These are phyloP conservation scores for Aspergillus aculeatus DNA, from an alignment of 2,329 filamentous ascomycete species.

Conservation along the genomic window DNA sequence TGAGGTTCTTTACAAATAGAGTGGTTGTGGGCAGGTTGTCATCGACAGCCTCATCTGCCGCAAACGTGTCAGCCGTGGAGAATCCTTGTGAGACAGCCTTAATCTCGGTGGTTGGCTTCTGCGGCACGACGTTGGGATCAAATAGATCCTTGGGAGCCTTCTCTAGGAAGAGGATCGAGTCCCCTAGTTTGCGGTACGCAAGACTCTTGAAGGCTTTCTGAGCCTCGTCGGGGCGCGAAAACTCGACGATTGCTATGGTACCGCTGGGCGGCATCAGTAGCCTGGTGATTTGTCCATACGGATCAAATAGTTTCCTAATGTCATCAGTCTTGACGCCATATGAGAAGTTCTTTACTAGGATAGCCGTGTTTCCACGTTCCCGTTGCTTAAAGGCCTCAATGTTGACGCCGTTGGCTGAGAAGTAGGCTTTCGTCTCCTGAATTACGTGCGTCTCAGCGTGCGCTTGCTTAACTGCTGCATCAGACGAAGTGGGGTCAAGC, in stretches of 20 bases:
- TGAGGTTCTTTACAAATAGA: constrained; percentile 89
- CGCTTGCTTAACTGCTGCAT: constrained; percentile 93
- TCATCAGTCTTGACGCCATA: constrained; percentile 79
- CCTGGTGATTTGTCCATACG: constrained; percentile 75
- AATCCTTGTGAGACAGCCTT: constrained; percentile 41
- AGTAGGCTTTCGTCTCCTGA: constrained; percentile 92
- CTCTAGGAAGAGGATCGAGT: constrained; percentile 87
- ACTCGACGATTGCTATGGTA: constrained; percentile 92
- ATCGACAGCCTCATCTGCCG: constrained; percentile 38
- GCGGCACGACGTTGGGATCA: constrained; percentile 35
- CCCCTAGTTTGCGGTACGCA: constrained; percentile 86
- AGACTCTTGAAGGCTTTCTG: constrained; percentile 80
- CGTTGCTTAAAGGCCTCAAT: constrained; percentile 85
- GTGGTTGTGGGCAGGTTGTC: constrained; percentile 65
- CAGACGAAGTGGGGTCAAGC: constrained; percentile 90
- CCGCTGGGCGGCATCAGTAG: constrained; percentile 90
- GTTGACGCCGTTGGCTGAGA: constrained; percentile 82
- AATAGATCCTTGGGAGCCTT: constrained; percentile 88
- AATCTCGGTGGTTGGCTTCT: constrained; percentile 29
- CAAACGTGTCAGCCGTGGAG: constrained; percentile 44
- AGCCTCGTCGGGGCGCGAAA: constrained; percentile 73
- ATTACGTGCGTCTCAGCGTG: constrained; percentile 95
- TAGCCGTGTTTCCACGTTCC: constrained; percentile 79
- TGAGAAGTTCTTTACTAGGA: constrained; percentile 93
- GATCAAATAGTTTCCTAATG: constrained; percentile 76